A percentile compares a stretch with the other conserved stretches of the same genome.
These are phyloP conservation scores for Ceratocystiopsis brevicomis DNA, from an alignment of 2,329 filamentous ascomycete species.

Conservation along the genomic window DNA sequence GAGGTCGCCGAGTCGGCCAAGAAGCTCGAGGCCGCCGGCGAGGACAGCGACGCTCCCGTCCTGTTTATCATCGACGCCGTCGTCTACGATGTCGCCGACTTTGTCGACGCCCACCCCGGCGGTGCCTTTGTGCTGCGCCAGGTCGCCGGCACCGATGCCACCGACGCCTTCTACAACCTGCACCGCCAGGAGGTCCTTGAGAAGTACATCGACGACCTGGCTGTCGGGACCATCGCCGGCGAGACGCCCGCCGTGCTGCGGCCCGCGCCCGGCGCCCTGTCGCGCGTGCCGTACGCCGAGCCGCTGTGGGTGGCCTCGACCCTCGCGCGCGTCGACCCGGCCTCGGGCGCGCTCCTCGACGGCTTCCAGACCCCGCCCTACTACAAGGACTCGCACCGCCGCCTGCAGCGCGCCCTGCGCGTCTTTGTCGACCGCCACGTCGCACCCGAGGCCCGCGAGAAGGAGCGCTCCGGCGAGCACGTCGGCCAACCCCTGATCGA, in stretches of 20 bases:
- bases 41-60: conserved; percentile 49
- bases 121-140: conserved; percentile 64
- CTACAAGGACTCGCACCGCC: conserved; percentile 55
- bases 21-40: conserved; percentile 44
- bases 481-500: conserved; percentile 58
- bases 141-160: conserved; percentile 66
- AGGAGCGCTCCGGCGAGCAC: conserved; percentile 54
- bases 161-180: conserved; percentile 73
- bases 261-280: conserved; percentile 51
- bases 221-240: conserved; percentile 55
- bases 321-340: too few species aligned
- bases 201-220: conserved; percentile 55
- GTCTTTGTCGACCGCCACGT: conserved; percentile 55
- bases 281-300: conserved; percentile 65
- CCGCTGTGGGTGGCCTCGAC: conserved; percentile 41
- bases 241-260: conserved; percentile 59
- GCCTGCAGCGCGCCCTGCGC: conserved; percentile 49
- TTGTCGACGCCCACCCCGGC: conserved; percentile 69
- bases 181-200: conserved; percentile 77
- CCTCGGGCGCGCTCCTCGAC: conserved; percentile 31
- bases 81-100: conserved; percentile 75
- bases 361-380: conserved; percentile 57
- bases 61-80: conserved; percentile 77
- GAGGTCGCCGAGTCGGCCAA: conserved; percentile 41
- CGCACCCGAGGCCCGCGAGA: conserved; percentile 54